Evolutionary conservation across 2,329 filamentous ascomycete genomes (phyloP).

Genomic region (Rasamsonia emersonii): DNA sequence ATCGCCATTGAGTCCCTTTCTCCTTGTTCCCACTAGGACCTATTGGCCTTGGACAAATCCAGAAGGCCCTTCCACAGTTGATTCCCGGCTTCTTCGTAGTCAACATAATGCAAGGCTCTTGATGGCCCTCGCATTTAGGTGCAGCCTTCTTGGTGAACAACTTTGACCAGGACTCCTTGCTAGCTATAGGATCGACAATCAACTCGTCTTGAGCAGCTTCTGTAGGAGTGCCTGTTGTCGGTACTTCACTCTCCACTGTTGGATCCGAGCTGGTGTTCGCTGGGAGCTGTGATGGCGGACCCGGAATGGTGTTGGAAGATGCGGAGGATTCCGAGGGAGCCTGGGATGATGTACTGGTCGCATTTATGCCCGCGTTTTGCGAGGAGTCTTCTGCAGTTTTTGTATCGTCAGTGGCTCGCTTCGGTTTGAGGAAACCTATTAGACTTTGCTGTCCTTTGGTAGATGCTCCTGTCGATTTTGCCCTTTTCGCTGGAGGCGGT

Average conservation of each 20-base stretch:
- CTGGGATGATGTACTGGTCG: neutral
- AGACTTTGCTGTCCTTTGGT: constrained; percentile 54
- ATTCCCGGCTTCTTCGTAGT: constrained; percentile 82
- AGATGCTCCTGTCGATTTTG: constrained; percentile 34
- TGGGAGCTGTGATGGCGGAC: too few relatives aligned
- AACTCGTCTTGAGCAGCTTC: constrained; percentile 35
- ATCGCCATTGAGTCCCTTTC: constrained; percentile 76
- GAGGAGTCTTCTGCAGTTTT: neutral
- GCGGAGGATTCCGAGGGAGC: constrained; percentile 1
- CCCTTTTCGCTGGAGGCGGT: constrained; percentile 38
- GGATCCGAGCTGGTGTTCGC: too few relatives aligned
- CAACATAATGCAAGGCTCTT: constrained; percentile 74
- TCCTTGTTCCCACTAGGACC: constrained; percentile 82
- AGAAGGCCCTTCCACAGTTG: constrained; percentile 63
- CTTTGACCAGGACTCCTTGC: constrained; percentile 78
- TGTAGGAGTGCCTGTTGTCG: constrained; percentile 8
- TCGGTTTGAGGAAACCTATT: constrained; percentile 71
- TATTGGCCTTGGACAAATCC: constrained; percentile 66
- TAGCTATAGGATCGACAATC: constrained; percentile 58
- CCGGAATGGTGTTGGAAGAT: too few relatives aligned
- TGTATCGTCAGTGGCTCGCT: constrained; percentile 23
- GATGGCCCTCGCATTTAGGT: constrained; percentile 73
- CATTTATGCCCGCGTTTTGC: constrained; percentile 3
- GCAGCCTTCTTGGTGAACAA: constrained; percentile 65
- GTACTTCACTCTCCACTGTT: constrained; percentile 3